Evolutionary conservation across 2,329 filamentous ascomycete genomes (phyloP).

Genomic region (Pyrenophora teres): DNA sequence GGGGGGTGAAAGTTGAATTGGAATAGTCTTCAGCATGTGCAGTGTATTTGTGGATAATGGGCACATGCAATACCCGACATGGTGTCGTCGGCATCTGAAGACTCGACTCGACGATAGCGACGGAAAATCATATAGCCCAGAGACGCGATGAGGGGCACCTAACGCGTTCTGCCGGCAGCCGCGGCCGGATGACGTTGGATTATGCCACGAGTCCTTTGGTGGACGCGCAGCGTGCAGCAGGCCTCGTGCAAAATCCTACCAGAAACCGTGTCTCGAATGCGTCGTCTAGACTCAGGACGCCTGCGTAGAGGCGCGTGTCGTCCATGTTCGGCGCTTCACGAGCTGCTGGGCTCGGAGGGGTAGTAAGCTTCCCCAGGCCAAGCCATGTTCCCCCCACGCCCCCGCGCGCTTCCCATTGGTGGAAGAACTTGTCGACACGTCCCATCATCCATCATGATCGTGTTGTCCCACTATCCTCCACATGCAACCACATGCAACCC

Average conservation of each 20-base stretch:
- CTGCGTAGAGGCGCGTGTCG: too few species aligned
- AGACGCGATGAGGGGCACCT: slow-evolving; percentile 35
- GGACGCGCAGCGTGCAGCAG: too few species aligned
- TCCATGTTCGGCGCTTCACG: background rate
- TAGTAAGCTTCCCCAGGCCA: slow-evolving; percentile 41
- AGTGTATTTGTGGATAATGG: background rate
- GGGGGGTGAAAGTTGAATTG: slow-evolving; percentile 7
- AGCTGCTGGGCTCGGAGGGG: slow-evolving; percentile 4
- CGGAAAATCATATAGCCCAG: slow-evolving; percentile 33
- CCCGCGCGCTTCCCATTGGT: slow-evolving; percentile 28
- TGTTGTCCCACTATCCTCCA: slow-evolving; percentile 29
- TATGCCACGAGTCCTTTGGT: background rate
- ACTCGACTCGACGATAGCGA: slow-evolving; percentile 23
- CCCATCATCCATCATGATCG: slow-evolving; percentile 22
- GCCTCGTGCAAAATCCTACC: too few species aligned
- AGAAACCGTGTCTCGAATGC: too few species aligned
- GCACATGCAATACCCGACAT: slow-evolving; percentile 14
- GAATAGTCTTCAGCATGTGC: slow-evolving; percentile 4
- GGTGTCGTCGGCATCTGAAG: slow-evolving; percentile 27
- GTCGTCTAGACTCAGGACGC: too few species aligned
- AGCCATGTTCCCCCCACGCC: slow-evolving; percentile 39
- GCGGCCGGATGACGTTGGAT: slow-evolving; percentile 30
- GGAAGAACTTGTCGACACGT: slow-evolving; percentile 28
- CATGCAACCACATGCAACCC: slow-evolving; percentile 25
- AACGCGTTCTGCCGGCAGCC: slow-evolving; percentile 36